A percentile compares a stretch with the other conserved stretches of the same genome.
Evolutionary conservation across 2,329 filamentous ascomycete genomes (phyloP).

Genomic region (Fusarium circinatum): DNA sequence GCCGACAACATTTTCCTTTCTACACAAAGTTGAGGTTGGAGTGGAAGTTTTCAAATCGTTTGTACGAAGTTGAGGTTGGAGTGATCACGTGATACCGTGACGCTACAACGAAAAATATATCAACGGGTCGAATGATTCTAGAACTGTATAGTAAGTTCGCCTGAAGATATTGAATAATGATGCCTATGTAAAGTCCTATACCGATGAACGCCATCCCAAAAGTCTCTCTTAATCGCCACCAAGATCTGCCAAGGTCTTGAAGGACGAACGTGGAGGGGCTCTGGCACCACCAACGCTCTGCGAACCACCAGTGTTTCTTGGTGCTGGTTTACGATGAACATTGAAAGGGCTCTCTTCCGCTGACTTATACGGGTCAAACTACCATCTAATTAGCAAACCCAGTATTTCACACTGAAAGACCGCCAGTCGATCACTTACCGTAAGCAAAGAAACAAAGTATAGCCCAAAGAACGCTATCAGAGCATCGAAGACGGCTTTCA

Average conservation of each 20-base stretch:
- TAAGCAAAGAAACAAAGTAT: slow-evolving; percentile 70
- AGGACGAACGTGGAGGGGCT: slow-evolving; percentile 51
- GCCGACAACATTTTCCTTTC: slow-evolving; percentile 49
- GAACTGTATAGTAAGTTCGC: neutral
- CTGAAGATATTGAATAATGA: neutral
- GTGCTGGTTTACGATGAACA: slow-evolving; percentile 50
- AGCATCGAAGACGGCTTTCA: slow-evolving; percentile 59
- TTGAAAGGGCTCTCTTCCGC: slow-evolving; percentile 71
- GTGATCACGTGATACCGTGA: too few species aligned
- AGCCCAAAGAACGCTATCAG: slow-evolving; percentile 68
- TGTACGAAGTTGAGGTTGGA: too few species aligned
- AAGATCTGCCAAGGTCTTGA: slow-evolving; percentile 66
- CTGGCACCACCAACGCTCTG: slow-evolving; percentile 37
- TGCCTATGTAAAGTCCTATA: neutral
- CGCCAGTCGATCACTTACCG: slow-evolving; percentile 54
- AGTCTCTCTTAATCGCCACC: slow-evolving; percentile 44
- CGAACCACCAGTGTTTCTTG: slow-evolving; percentile 43
- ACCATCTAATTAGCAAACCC: slow-evolving; percentile 38
- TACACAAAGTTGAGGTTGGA: slow-evolving; percentile 28
- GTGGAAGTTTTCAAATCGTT: slow-evolving; percentile 23
- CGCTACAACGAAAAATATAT: neutral
- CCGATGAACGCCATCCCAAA: neutral
- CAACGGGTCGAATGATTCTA: neutral
- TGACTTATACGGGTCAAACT: slow-evolving; percentile 71
- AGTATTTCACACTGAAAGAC: neutral